Percentiles rank a stretch among this genome's conserved stretches.
Conservation (phyloP, 768 basidiomycete genomes). For the Mycena crocata region DNA sequence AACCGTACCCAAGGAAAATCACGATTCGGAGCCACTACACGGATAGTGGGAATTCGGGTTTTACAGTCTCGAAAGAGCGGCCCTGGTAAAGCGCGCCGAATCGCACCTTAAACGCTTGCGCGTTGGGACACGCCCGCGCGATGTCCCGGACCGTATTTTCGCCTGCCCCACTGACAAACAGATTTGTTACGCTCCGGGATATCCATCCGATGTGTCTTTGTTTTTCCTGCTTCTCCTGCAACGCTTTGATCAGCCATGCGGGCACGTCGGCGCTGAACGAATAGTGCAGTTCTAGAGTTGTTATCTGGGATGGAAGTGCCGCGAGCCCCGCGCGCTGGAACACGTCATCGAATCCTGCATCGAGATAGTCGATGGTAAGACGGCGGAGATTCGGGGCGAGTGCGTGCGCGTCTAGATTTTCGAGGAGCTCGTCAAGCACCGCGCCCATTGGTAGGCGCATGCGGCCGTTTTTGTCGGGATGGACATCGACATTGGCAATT, state of each 20-base stretch:
- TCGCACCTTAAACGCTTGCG: not conserved
- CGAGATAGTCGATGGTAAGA: slow-evolving; percentile 19
- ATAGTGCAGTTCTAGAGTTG: slow-evolving; percentile 17
- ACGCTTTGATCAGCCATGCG: not conserved
- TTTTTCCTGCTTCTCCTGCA: slow-evolving; percentile 1
- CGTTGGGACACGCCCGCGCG: slow-evolving; percentile 4
- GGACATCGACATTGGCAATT: slow-evolving; percentile 4
- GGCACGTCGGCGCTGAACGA: slow-evolving; percentile 5
- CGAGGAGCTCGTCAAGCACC: slow-evolving; percentile 20
- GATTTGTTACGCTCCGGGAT: not conserved
- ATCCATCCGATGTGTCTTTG: not conserved
- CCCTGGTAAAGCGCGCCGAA: no score
- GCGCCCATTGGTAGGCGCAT: slow-evolving; percentile 11
- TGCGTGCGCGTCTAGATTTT: not conserved
- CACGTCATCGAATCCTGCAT: slow-evolving; percentile 16
- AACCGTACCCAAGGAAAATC: no score
- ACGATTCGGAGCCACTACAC: no score
- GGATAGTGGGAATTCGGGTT: no score
- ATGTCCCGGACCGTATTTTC: not conserved
- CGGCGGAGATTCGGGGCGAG: slow-evolving; percentile 18
- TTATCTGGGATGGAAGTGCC: slow-evolving; percentile 10
- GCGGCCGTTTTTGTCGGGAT: not conserved
- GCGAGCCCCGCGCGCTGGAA: slow-evolving; percentile 10
- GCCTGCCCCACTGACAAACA: slow-evolving; percentile 12
- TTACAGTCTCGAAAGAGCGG: no score